Evolutionary conservation across 805 yeast genomes (phyloP).

Genomic region (Myxozyma lipomycoides): DNA sequence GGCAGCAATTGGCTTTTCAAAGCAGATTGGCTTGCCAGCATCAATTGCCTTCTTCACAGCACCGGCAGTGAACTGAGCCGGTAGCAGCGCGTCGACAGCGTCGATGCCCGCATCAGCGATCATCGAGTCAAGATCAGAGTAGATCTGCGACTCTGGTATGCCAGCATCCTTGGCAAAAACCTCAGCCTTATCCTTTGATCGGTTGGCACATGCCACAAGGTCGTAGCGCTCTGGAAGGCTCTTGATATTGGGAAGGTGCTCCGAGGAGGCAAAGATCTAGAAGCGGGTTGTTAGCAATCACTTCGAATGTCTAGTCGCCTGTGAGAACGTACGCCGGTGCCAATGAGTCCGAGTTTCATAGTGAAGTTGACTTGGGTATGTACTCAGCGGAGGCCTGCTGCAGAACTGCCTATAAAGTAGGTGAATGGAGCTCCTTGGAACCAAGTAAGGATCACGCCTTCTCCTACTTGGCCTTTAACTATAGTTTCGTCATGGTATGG

Average conservation of each 20-base stretch:
- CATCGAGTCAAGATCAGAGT: constrained; percentile 59
- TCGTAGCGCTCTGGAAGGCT: constrained; percentile 49
- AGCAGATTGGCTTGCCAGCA: constrained; percentile 68
- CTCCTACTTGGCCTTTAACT: too few relatives aligned
- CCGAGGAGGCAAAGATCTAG: constrained; percentile 73
- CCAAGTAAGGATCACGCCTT: too few relatives aligned
- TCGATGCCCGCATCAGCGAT: constrained; percentile 65
- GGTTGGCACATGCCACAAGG: constrained; percentile 71
- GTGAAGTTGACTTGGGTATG: not conserved
- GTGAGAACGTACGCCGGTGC: constrained; percentile 32
- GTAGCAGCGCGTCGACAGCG: constrained; percentile 78
- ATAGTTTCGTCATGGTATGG: too few relatives aligned
- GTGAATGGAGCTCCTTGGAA: too few relatives aligned
- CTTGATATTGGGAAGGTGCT: constrained; percentile 67
- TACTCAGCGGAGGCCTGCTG: too few relatives aligned
- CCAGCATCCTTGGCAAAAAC: constrained; percentile 64
- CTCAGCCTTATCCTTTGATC: constrained; percentile 81
- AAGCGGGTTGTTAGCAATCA: not conserved
- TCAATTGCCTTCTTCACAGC: constrained; percentile 67
- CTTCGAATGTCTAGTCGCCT: too few relatives aligned
- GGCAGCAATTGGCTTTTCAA: constrained; percentile 94
- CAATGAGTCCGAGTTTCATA: constrained; percentile 34
- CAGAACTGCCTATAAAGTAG: too few relatives aligned
- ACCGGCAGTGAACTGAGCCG: constrained; percentile 74
- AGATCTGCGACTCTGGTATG: constrained; percentile 49